Evolutionary conservation across 2,329 filamentous ascomycete genomes (phyloP).

Genomic region (Graphilbum fragrans): DNA sequence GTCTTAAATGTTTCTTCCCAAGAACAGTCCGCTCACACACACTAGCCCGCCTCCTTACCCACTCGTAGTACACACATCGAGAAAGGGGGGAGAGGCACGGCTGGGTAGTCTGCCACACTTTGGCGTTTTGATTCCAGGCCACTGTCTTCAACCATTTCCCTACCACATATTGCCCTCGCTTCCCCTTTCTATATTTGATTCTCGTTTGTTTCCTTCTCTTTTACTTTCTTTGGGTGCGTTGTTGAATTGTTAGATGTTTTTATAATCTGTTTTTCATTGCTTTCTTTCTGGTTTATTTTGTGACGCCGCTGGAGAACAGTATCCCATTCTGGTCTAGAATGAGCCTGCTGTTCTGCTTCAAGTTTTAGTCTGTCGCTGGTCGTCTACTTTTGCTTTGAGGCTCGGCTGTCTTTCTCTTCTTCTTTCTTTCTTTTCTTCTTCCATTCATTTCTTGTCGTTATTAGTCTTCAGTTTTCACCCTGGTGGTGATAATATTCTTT

Average conservation of each 20-base stretch:
- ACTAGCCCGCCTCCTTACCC: no score
- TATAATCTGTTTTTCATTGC: neutral
- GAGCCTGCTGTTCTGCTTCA: constrained; percentile 4
- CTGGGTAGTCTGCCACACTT: no score
- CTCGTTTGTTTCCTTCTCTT: neutral
- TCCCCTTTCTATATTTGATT: neutral
- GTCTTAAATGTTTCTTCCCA: neutral
- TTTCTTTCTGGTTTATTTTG: neutral
- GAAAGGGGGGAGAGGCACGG: no score
- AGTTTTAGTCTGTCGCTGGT: constrained; percentile 5
- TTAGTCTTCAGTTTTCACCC: no score
- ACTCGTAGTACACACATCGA: no score
- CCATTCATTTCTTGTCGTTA: no score
- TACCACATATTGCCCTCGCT: neutral
- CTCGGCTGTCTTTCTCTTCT: neutral
- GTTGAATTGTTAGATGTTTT: neutral
- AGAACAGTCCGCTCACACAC: no score
- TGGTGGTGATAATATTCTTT: neutral
- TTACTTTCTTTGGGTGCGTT: no score
- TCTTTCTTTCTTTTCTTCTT: no score
- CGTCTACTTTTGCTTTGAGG: neutral
- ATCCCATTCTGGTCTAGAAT: constrained; percentile 2
- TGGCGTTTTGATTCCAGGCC: no score
- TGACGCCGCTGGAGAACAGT: constrained; percentile 1
- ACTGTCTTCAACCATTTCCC: no score